phyloP scores from a whole-genome alignment of 352 stramenopile genomes.

The Blastocystis hominis region DNA sequence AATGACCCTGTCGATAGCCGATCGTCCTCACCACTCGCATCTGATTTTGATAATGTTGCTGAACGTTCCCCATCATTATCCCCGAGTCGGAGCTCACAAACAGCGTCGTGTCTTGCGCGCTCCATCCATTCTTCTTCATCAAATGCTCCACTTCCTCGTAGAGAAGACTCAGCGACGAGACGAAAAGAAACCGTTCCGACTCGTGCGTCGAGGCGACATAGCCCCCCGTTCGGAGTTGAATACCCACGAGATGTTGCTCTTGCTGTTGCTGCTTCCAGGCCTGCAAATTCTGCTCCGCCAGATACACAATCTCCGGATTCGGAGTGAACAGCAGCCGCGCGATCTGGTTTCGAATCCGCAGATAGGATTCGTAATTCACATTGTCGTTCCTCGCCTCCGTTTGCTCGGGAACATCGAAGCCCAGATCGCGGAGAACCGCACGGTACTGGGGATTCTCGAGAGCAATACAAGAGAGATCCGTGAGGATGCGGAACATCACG shows the following conservation, averaged over 20 bases:
- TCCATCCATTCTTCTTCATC: neutral
- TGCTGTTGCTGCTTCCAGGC: neutral
- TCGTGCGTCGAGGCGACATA: neutral
- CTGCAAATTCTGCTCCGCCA: neutral
- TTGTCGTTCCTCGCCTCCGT: neutral
- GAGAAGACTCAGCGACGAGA: neutral
- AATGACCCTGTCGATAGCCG: neutral
- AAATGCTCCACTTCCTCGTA: neutral
- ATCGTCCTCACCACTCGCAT: neutral
- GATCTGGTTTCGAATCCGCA: conserved; percentile 2
- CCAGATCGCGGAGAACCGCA: neutral
- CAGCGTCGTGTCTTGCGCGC: neutral
- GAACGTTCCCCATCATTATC: neutral
- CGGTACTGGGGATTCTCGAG: neutral
- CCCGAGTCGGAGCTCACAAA: conserved; percentile 23
- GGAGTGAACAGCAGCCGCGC: conserved; percentile 22
- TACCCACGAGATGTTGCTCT: neutral
- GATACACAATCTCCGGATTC: neutral
- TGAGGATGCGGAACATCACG: conserved; percentile 8
- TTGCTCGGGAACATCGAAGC: neutral
- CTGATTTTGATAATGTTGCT: neutral
- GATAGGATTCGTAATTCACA: neutral
- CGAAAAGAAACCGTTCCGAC: neutral
- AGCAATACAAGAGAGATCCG: conserved; percentile 22
- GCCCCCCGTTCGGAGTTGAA: conserved; percentile 21